These are phyloP conservation scores for Neurospora cerealis DNA, from an alignment of 495 filamentous ascomycete species.

Conservation along the genomic window DNA sequence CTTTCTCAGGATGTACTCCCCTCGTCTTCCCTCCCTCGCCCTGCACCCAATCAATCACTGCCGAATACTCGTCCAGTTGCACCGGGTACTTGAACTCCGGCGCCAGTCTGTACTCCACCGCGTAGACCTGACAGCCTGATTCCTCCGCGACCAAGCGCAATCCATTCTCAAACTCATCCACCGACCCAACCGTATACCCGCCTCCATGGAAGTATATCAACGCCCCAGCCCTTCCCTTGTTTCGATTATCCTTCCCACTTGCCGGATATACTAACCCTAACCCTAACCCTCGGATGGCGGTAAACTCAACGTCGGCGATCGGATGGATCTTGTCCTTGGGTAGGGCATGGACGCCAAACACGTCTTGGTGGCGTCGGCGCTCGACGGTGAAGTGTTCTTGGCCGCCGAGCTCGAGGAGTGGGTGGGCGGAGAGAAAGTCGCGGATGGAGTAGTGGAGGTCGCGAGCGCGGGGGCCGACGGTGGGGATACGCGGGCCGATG, in stretches of 20 bases:
- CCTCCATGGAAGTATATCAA: slow-evolving; percentile 35
- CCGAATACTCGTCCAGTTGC: slow-evolving; percentile 24
- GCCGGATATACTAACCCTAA: too few relatives aligned
- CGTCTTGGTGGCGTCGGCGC: slow-evolving; percentile 19
- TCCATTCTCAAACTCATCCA: slow-evolving; percentile 31
- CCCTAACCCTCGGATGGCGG: slow-evolving; percentile 27
- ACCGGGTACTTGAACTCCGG: slow-evolving; percentile 30
- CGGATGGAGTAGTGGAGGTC: slow-evolving; percentile 1
- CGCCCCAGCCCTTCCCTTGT: slow-evolving; percentile 7
- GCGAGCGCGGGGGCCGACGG: slow-evolving; percentile 2
- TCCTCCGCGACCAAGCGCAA: slow-evolving; percentile 21
- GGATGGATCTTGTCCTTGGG: slow-evolving; percentile 8
- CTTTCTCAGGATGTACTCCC: slow-evolving; percentile 16
- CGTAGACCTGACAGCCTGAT: slow-evolving; percentile 16
- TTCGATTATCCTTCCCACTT: not conserved
- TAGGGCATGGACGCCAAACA: slow-evolving; percentile 23
- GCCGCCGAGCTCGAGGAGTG: slow-evolving; percentile 15
- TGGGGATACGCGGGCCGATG: not conserved
- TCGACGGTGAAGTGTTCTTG: slow-evolving; percentile 18
- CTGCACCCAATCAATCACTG: slow-evolving; percentile 21
- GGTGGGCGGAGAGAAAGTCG: slow-evolving; percentile 7
- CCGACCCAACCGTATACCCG: slow-evolving; percentile 26
- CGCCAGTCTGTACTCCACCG: slow-evolving; percentile 27
- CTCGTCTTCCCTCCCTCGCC: slow-evolving; percentile 6
- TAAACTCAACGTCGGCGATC: slow-evolving; percentile 24